Conservation (phyloP, 2,329 filamentous ascomycete species). For the Colletotrichum endophyticum region DNA sequence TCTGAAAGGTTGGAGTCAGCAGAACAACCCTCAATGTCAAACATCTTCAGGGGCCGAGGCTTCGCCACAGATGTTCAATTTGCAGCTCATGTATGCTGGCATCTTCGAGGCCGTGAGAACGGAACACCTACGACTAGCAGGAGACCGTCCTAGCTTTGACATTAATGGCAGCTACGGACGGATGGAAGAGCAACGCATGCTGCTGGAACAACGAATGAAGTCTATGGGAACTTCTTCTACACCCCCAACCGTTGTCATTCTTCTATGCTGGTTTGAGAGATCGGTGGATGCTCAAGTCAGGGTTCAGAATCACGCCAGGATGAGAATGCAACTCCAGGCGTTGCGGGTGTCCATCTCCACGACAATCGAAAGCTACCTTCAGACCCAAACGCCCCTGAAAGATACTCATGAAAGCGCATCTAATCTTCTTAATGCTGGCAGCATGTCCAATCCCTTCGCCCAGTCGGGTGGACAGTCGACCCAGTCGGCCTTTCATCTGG, state of each 20-base stretch:
- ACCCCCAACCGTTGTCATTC: neutral
- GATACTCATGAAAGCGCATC: neutral
- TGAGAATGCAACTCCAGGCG: neutral
- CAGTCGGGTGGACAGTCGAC: neutral
- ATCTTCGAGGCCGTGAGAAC: neutral
- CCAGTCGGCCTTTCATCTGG: neutral
- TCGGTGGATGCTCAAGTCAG: neutral
- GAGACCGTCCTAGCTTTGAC: neutral
- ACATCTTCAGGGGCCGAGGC: neutral
- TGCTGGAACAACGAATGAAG: neutral
- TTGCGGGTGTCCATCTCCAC: neutral
- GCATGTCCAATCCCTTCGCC: neutral
- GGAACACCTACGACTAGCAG: neutral
- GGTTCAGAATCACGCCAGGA: neutral
- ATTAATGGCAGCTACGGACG: neutral
- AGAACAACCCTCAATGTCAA: neutral
- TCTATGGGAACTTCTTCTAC: neutral
- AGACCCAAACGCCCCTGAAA: neutral
- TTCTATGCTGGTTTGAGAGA: neutral
- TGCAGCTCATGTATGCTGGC: neutral
- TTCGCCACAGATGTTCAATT: neutral
- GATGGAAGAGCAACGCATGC: neutral
- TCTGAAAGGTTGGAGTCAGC: neutral
- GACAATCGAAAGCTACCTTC: neutral
- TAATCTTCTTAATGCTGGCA: neutral